Conservation (phyloP, 2,329 filamentous ascomycete species). For the Pseudogymnoascus sp. region DNA sequence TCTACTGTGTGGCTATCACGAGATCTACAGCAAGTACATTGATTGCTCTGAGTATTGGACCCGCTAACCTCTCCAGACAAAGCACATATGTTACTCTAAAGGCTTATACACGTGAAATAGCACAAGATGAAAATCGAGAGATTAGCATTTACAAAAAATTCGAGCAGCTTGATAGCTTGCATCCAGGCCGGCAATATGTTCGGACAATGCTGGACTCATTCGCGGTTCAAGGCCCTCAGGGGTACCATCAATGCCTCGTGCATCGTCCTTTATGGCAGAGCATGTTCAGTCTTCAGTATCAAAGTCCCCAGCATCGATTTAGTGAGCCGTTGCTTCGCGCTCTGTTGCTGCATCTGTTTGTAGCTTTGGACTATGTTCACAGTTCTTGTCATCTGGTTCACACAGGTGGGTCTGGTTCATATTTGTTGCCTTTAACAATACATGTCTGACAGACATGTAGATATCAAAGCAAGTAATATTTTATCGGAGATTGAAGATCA, state of each 20-base stretch:
- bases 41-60: not conserved
- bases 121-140: not conserved
- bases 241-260: conserved; percentile 18
- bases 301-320: conserved; percentile 10
- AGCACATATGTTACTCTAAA: not conserved
- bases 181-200: conserved; percentile 26
- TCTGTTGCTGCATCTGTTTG: conserved; percentile 13
- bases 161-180: conserved; percentile 7
- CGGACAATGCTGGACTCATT: conserved; percentile 30
- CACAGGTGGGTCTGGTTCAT: conserved; percentile 20
- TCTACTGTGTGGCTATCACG: conserved; percentile 17
- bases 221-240: conserved; percentile 18
- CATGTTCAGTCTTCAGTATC: conserved; percentile 12
- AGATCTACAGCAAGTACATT: conserved; percentile 1
- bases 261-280: conserved; percentile 18
- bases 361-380: conserved; percentile 22
- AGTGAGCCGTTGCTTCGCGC: conserved; percentile 15
- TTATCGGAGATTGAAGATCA: conserved; percentile 25
- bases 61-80: not conserved
- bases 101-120: not conserved
- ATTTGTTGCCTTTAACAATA: no score
- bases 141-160: not conserved
- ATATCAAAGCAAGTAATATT: conserved; percentile 28
- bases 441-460: conserved; percentile 15
- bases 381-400: conserved; percentile 20